Evolutionary conservation across 208 protist genomes (phyloP).

Genomic region (Wallacemonas sp.): DNA sequence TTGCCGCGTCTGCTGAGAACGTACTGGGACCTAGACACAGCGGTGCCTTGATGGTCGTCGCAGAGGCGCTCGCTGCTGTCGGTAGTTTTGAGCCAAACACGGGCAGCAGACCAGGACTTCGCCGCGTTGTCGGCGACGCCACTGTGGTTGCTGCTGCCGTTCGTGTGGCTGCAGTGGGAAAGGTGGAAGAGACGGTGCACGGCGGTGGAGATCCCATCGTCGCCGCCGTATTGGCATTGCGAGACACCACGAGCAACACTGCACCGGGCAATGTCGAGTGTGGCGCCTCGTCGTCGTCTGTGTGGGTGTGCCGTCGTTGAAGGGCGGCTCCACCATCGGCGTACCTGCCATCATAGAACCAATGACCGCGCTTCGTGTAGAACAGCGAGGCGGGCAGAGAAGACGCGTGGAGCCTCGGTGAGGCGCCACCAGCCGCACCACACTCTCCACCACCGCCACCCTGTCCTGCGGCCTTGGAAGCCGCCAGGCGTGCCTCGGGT

Average conservation of each 20-base stretch:
- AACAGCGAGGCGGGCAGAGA: conserved; percentile 2
- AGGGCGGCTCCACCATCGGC: not conserved
- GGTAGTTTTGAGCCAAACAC: not conserved
- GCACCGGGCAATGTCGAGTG: not conserved
- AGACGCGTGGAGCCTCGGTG: not conserved
- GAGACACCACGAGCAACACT: conserved; percentile 12
- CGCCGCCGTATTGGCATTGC: not conserved
- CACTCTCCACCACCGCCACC: not conserved
- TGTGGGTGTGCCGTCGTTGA: not conserved
- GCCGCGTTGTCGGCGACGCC: not conserved
- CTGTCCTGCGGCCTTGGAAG: not conserved
- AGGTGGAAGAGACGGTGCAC: no score
- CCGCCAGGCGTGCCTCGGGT: not conserved
- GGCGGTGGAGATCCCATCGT: not conserved
- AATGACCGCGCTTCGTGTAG: conserved; percentile 13
- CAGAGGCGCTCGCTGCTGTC: not conserved
- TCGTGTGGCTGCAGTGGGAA: not conserved
- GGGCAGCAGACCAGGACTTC: conserved; percentile 7
- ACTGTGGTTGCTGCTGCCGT: not conserved
- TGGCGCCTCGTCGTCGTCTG: not conserved
- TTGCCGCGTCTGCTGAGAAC: no score
- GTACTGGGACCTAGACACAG: no score
- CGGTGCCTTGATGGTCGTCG: no score
- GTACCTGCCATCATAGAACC: conserved; percentile 1
- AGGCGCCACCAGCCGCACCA: not conserved